Evolutionary conservation across 2,329 filamentous ascomycete species (phyloP).

Genomic region (Verticillium tricorpus): DNA sequence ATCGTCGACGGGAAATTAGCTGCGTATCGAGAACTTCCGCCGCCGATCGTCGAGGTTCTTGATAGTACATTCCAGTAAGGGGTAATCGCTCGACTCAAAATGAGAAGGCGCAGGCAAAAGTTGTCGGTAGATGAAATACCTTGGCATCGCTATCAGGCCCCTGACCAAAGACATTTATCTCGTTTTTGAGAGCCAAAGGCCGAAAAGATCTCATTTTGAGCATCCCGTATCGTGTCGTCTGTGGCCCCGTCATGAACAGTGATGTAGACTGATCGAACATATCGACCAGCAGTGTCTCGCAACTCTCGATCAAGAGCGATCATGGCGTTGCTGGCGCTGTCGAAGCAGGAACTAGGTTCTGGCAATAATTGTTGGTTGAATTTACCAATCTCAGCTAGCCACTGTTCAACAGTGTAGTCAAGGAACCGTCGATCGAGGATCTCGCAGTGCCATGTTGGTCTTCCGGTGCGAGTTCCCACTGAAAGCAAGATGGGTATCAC

Average conservation of each 20-base stretch:
- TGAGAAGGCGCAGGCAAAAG: background rate
- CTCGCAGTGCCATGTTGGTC: constrained; percentile 1
- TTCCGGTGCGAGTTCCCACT: background rate
- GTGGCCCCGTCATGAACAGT: background rate
- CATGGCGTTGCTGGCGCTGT: background rate
- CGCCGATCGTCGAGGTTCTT: constrained; percentile 8
- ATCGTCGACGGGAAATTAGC: constrained; percentile 16
- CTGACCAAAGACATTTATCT: too few species aligned
- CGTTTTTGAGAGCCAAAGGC: too few species aligned
- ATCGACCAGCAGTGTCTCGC: constrained; percentile 11
- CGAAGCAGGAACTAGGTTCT: background rate
- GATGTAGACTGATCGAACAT: constrained; percentile 1
- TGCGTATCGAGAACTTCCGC: constrained; percentile 17
- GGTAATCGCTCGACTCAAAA: background rate
- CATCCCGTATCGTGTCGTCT: too few species aligned
- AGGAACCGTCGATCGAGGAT: background rate
- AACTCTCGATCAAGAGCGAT: constrained; percentile 3
- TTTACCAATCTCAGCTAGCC: constrained; percentile 1
- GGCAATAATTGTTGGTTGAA: background rate
- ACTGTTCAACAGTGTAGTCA: background rate
- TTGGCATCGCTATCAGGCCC: too few species aligned
- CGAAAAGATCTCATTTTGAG: too few species aligned
- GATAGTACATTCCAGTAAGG: background rate
- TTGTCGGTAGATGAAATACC: too few species aligned
- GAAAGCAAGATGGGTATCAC: constrained; percentile 3